Conservation (phyloP, 345 rosid species). For the Triadica sebifera region DNA sequence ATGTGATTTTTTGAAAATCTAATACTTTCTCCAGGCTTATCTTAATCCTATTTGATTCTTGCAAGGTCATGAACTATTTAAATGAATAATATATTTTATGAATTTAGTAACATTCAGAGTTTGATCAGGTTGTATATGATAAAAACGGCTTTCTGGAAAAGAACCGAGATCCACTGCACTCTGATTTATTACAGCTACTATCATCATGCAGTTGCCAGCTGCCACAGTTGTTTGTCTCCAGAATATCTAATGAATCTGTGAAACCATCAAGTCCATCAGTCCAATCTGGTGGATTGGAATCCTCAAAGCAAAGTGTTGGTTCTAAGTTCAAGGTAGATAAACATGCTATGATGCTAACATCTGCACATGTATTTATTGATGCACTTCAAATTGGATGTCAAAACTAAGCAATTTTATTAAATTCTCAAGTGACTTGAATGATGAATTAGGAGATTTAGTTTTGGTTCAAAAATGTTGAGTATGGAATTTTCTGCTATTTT, state of each 20-base stretch:
- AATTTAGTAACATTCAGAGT: conserved; percentile 28
- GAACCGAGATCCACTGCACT: conserved; percentile 76
- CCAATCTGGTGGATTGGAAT: conserved; percentile 31
- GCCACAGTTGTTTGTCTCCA: conserved; percentile 48
- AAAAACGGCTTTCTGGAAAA: conserved; percentile 91
- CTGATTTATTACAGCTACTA: conserved; percentile 61
- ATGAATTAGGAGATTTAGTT: conserved; percentile 6
- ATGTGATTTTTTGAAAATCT: neutral
- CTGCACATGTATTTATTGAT: neutral
- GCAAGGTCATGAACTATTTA: conserved; percentile 3
- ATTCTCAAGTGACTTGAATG: neutral
- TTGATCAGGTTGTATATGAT: conserved; percentile 68
- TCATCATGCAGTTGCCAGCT: conserved; percentile 61
- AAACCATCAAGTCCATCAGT: conserved; percentile 31
- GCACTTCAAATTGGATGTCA: neutral
- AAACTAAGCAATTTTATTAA: neutral
- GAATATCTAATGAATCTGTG: conserved; percentile 39
- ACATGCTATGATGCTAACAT: conserved; percentile 1
- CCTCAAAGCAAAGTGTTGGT: conserved; percentile 68
- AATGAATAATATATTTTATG: neutral
- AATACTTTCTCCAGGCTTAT: neutral
- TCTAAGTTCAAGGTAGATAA: conserved; percentile 71
- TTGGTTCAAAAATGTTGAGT: neutral
- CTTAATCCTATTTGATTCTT: conserved; percentile 2
- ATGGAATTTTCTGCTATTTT: neutral